These are phyloP conservation scores for Pulveroboletus sp. DNA, from an alignment of 768 basidiomycete species.

Conservation along the genomic window DNA sequence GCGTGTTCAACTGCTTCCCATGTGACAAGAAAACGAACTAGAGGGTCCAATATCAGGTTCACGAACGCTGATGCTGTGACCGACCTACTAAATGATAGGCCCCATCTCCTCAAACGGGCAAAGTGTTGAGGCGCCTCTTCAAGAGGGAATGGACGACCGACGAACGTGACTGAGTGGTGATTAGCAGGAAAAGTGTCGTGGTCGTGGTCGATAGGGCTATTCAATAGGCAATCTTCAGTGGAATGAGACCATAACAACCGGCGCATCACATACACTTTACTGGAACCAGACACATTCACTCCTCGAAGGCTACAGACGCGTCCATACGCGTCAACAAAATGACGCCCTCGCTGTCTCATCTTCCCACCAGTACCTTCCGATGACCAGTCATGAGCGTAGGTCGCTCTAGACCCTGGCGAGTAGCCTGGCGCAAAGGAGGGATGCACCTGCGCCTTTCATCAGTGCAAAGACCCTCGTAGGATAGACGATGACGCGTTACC, in stretches of 20 bases:
- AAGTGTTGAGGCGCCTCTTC: slow-evolving; percentile 85
- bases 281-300: slow-evolving; percentile 78
- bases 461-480: not conserved
- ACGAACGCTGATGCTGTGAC: not conserved
- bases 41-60: not conserved
- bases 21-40: slow-evolving; percentile 88
- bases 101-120: slow-evolving; percentile 77
- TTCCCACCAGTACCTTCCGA: slow-evolving; percentile 47
- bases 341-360: slow-evolving; percentile 60
- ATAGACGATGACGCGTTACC: slow-evolving; percentile 1
- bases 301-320: slow-evolving; percentile 80
- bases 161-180: slow-evolving; percentile 69
- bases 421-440: slow-evolving; percentile 46
- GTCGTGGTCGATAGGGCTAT: slow-evolving; percentile 65
- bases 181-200: slow-evolving; percentile 64
- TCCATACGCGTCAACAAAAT: slow-evolving; percentile 78
- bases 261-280: slow-evolving; percentile 59
- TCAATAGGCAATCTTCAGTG: not conserved
- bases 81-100: slow-evolving; percentile 73
- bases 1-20: slow-evolving; percentile 97
- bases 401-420: slow-evolving; percentile 40
- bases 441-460: slow-evolving; percentile 30
- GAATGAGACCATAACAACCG: slow-evolving; percentile 19
- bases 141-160: slow-evolving; percentile 87
- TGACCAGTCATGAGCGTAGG: slow-evolving; percentile 77